Base-by-base conservation (phyloP, 2,329 filamentous ascomycete species). In the Coleophoma cylindrospora region DNA sequence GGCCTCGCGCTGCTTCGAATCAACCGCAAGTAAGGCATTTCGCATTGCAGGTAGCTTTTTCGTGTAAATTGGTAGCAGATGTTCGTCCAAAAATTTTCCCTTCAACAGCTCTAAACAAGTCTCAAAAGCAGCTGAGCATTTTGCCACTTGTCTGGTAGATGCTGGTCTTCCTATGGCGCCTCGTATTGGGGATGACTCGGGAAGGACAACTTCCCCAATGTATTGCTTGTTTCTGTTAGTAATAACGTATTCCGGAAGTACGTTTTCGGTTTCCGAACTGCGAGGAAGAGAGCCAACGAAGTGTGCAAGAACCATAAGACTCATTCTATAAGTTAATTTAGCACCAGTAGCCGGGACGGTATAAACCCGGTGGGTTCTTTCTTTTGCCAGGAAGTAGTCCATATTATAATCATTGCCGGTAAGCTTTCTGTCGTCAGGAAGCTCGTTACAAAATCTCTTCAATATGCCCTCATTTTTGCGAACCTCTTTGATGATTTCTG, bases 111-210 rank as follows among this genome's bases (percentile, higher is more conserved):
- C 65, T 1, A 90, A 65, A 61, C 91, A 96, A 46, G 87, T 81
- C 61, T 91, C 81, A 64, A 92, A 97, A 0, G 94, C 92, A 3
- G 91, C 92, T 0, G 91, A 89, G 56, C 89, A 89, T 66, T 94
- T 95, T 4, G 94, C 92, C 15, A 86, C 70, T 32, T 83, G 76
- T 66, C 96, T 97, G 50, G 77, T 88, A 8, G 73, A 65, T 49
- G 85, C 81, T 0, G 81, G 70, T 8, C 70, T 73, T 5, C 94
- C 92, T 12, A 75, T 74, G 5, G 80, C 75, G 32, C 80, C 83
- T 49, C 76, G 79, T 34, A 96, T 71, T 0, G 89, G 90, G 0
- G 90, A 87, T 19, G 75, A 76, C 12, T 84, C 79, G 0, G 94
- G 92, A 21, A 99, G 71, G 11, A 89, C 76, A 1, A 95, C 82